These are phyloP conservation scores for Heliamphora exappendiculata DNA, from an alignment of 148 eudicot genomes.

Conservation along the genomic window DNA sequence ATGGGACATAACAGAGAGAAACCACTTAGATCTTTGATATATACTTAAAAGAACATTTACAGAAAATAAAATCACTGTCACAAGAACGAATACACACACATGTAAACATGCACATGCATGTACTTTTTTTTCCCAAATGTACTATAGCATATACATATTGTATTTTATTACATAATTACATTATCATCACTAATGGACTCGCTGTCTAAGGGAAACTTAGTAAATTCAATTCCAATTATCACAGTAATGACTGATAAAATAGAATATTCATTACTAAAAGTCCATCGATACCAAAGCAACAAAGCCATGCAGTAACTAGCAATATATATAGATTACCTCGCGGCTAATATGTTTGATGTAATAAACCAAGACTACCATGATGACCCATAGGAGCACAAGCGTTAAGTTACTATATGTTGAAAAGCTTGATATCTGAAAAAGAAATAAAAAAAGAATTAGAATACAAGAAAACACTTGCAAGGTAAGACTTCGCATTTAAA, in stretches of 20 bases:
- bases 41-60: neutral
- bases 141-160: neutral
- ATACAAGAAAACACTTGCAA: neutral
- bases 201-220: neutral
- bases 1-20: neutral
- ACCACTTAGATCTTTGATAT: neutral
- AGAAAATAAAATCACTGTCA: neutral
- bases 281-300: neutral
- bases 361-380: constrained; percentile 62
- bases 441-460: constrained; percentile 1
- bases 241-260: neutral
- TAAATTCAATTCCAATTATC: neutral
- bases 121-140: neutral
- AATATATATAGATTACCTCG: constrained; percentile 44
- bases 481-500: neutral
- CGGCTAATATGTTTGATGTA: constrained; percentile 68
- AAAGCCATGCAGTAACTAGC: neutral
- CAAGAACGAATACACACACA: neutral
- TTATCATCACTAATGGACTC: neutral
- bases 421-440: constrained; percentile 61
- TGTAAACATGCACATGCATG: neutral
- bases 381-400: constrained; percentile 74
- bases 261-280: neutral
- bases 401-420: constrained; percentile 76
- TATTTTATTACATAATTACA: neutral